Base-by-base conservation (phyloP, 202 grass and related monocot genomes). In the Tripidium arundinaceum region DNA sequence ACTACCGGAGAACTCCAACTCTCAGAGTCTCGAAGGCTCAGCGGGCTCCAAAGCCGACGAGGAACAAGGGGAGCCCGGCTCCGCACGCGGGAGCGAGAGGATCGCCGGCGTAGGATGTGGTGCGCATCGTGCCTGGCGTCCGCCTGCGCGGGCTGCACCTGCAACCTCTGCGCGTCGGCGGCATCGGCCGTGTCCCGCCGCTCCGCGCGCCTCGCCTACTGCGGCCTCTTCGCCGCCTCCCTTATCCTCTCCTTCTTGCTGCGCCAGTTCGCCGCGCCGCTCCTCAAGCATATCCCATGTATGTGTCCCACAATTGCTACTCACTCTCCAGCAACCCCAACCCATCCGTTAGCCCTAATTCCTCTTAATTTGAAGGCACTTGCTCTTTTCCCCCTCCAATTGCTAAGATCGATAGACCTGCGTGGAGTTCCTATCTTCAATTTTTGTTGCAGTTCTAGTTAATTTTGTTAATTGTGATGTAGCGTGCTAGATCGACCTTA, bases 231-330 rank as follows among this genome's bases (percentile, higher is more conserved):
- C 81, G 95, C 95, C 18, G 82, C 86, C 69, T 93, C 95, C 78
- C 95, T 98, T 43, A 11, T 94, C 64, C 69, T 98, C 84, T 94
- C 95, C 63, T 98, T 93, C 84, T 83, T 98, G 21, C 92, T 94
- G 62, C 95, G 90, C 79, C 88, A 94, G 87, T 91, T 93, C 77
- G 92, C 86, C 24, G 79, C 92, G 22, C 95, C 95, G 25, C 88
- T 94, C 15, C 90, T 98, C n/a, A 52, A 94, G 72, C 89, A 98
- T 12, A 79, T 94, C 16, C 92, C 95, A 2, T 98, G 95, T 98
- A 91, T 3, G 89, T 21, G 18, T 9, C n/a, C 27, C 50, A 0
- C 54, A 11, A 58, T 31, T 79, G 8, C 31, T 50, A 1, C 61
- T 71, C 54, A 9, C 13, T 8, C 14, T 62, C 25, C 40, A 18